Base-by-base conservation (phyloP, 2,329 filamentous ascomycete genomes). In the Onygenales sp. region DNA sequence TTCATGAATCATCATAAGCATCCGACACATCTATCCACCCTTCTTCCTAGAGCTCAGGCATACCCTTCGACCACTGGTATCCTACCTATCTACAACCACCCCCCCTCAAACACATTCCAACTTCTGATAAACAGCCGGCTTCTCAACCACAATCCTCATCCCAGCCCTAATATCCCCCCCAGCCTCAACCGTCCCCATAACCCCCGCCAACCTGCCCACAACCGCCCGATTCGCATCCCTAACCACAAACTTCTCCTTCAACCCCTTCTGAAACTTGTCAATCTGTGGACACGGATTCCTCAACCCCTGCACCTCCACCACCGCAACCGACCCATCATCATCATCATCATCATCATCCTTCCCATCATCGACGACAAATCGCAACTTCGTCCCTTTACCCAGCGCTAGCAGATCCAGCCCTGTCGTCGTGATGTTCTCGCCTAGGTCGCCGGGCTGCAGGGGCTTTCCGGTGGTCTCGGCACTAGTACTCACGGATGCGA, bases 381-480 rank as follows among this genome's bases (percentile, higher is more conserved):
- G 57, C 13, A 63, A 45, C 42, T 56, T 61, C n/a, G 61, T 59
- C 10, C 61, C 52, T 31, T 49, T 56, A 27, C 54, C 50, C 7
- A 62, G 55, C 14, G 47, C 27, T 44, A 60, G 45, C 13, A 61
- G 49, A 45, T 60, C 55, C 32, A 61, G 52, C 9, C 57, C 59
- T 2, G 45, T 33, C 4, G 59, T 62, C 11, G 61, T 63, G 50
- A 62, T 58, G 45, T 62, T 62, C 53, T 62, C 61, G 21, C 61
- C 61, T n/a, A 62, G 31, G n/a, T 61, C 54, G 10, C 56, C 61
- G 0, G 58, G 59, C 27, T 56, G 42, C 1, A 58, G 11, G 4
- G 57, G 53, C 13, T 45, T 11, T 13, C 46, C 9, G 8, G 17
- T 42, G 21, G 10, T 37, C 42, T 39, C 17, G 31, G 34, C 14